These are phyloP conservation scores for Colletotrichum chrysophilum DNA, from an alignment of 2,329 filamentous ascomycete genomes.

Conservation along the genomic window DNA sequence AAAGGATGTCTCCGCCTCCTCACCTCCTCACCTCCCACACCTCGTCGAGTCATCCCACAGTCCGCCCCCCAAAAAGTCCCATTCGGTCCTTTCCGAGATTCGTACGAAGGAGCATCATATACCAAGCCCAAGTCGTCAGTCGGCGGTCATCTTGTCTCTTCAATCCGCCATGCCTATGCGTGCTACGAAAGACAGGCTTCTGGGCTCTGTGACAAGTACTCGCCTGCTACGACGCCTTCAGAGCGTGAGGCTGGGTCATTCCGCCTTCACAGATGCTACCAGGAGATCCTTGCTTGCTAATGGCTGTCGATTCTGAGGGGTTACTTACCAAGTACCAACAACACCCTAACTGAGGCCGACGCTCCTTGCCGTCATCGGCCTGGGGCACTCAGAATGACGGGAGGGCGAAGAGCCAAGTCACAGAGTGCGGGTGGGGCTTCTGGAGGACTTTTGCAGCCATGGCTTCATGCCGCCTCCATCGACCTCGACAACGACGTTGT, in stretches of 20 bases:
- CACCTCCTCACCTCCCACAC: neutral
- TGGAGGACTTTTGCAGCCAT: conserved; percentile 3
- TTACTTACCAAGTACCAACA: neutral
- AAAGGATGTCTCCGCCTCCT: conserved; percentile 7
- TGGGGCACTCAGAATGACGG: neutral
- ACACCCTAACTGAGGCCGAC: neutral
- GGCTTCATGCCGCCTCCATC: neutral
- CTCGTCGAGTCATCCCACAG: neutral
- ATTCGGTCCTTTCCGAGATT: conserved; percentile 10
- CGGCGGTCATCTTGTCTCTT: neutral
- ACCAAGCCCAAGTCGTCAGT: neutral
- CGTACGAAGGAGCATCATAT: neutral
- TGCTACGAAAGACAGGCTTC: neutral
- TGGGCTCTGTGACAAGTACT: neutral
- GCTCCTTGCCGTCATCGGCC: neutral
- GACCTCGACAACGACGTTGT: neutral
- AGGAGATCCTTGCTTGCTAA: neutral
- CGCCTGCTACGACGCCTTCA: neutral
- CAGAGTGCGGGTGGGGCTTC: conserved; percentile 1
- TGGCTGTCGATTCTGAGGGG: neutral
- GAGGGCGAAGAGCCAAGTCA: neutral
- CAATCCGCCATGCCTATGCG: neutral
- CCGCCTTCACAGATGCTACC: neutral
- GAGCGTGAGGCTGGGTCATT: neutral
- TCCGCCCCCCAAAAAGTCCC: neutral